phyloP scores from a whole-genome alignment of 164 flowering plant species.

The Magnolia sinica region DNA sequence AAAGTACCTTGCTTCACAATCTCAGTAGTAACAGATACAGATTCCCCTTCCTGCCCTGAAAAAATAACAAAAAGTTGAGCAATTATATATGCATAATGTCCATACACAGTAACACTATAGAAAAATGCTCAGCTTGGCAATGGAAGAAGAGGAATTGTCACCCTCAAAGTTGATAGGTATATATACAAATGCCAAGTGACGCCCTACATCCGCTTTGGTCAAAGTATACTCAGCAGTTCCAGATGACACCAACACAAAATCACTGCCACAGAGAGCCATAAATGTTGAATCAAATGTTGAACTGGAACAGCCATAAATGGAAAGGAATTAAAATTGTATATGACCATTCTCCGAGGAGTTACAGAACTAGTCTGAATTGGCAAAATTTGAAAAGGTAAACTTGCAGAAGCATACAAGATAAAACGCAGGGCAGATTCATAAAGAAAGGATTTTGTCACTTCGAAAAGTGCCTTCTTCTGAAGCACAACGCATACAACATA shows the following conservation, averaged over 20 bases:
- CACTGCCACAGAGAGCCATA: constrained; percentile 38
- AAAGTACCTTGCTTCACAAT: constrained; percentile 68
- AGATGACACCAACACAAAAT: constrained; percentile 43
- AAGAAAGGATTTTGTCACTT: no score
- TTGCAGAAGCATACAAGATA: no score
- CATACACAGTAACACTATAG: not conserved
- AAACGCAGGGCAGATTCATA: no score
- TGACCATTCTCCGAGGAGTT: not conserved
- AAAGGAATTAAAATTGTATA: not conserved
- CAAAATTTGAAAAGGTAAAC: no score
- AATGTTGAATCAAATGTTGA: not conserved
- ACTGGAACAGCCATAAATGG: not conserved
- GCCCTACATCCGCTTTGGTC: constrained; percentile 83
- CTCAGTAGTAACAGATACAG: constrained; percentile 52
- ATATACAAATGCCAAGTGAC: constrained; percentile 64
- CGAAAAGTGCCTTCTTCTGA: no score
- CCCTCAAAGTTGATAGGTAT: constrained; percentile 93
- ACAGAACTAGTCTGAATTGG: not conserved
- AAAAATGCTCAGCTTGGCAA: not conserved
- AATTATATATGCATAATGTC: not conserved
- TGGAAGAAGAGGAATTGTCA: constrained; percentile 15
- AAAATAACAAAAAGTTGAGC: constrained; percentile 1
- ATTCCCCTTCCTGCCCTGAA: constrained; percentile 89
- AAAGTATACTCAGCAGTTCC: constrained; percentile 78
- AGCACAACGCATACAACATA: no score